Conservation (phyloP, 768 basidiomycete species). For the Cystofilobasidium macerans region DNA sequence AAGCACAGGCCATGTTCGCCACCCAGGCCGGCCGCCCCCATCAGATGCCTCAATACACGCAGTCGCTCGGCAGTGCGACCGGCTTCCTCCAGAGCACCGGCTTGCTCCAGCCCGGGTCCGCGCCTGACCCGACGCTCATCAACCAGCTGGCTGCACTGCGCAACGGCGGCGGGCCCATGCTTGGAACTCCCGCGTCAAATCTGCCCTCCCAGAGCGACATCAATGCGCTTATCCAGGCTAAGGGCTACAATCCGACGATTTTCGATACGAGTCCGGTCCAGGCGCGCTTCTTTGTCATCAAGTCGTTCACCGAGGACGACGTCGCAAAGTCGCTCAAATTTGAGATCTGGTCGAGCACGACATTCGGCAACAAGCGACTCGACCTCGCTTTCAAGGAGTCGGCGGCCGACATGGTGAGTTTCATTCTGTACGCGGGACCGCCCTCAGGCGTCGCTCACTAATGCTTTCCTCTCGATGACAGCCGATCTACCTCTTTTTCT, state of each 20-base stretch:
- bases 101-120: neutral
- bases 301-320: conserved; percentile 93
- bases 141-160: neutral
- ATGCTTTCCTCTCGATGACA: neutral
- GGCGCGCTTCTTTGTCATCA: conserved; percentile 89
- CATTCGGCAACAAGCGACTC: conserved; percentile 90
- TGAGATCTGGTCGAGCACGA: conserved; percentile 91
- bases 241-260: conserved; percentile 79
- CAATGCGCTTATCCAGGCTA: conserved; percentile 67
- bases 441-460: neutral
- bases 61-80: conserved; percentile 2
- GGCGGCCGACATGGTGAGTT: conserved; percentile 47
- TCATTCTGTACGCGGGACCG: neutral
- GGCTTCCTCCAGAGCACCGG: neutral
- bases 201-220: conserved; percentile 62
- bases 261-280: conserved; percentile 73
- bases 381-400: conserved; percentile 96
- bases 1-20: neutral
- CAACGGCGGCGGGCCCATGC: neutral
- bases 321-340: conserved; percentile 78
- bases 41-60: neutral
- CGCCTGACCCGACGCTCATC: neutral
- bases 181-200: neutral
- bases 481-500: conserved; percentile 93
- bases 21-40: neutral